phyloP scores from a whole-genome alignment of 1,284 basidiomycete species.

The Sporisorium scitamineum region DNA sequence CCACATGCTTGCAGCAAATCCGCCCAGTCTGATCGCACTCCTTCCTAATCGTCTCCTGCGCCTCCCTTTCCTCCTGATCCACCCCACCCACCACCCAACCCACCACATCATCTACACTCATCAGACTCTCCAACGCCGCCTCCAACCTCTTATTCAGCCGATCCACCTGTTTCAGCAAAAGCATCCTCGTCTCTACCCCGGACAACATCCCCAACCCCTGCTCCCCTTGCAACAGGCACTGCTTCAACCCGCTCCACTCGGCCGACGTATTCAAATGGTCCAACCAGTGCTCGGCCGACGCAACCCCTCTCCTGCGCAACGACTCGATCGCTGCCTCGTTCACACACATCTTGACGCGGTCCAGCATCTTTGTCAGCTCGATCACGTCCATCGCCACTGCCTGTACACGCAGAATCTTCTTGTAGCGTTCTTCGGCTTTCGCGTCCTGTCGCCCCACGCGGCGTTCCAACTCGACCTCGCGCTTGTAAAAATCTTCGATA shows the following conservation, averaged over 20 bases:
- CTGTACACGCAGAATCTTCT: slow-evolving; percentile 17
- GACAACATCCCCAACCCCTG: background rate
- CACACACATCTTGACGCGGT: slow-evolving; percentile 19
- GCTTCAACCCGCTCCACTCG: background rate
- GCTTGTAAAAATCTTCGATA: slow-evolving; percentile 12
- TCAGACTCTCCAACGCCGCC: slow-evolving; percentile 17
- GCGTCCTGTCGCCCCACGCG: background rate
- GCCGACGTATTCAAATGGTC: slow-evolving; percentile 8
- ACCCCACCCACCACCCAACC: background rate
- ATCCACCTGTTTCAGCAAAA: slow-evolving; percentile 19
- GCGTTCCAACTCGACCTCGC: slow-evolving; percentile 14
- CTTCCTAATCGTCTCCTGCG: slow-evolving; percentile 7
- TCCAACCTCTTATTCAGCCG: slow-evolving; percentile 23
- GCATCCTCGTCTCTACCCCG: background rate
- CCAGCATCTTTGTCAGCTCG: slow-evolving; percentile 16
- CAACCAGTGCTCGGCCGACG: slow-evolving; percentile 14
- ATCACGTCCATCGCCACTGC: slow-evolving; percentile 7
- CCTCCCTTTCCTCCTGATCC: slow-evolving; percentile 4
- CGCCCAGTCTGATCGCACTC: slow-evolving; percentile 27
- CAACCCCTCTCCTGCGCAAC: background rate
- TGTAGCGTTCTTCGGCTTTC: slow-evolving; percentile 8
- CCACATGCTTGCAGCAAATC: slow-evolving; percentile 46
- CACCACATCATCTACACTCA: slow-evolving; percentile 15
- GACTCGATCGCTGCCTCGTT: slow-evolving; percentile 10
- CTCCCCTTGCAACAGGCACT: slow-evolving; percentile 8